Conservation (phyloP, 495 filamentous ascomycete species). For the Annulohypoxylon stygium region DNA sequence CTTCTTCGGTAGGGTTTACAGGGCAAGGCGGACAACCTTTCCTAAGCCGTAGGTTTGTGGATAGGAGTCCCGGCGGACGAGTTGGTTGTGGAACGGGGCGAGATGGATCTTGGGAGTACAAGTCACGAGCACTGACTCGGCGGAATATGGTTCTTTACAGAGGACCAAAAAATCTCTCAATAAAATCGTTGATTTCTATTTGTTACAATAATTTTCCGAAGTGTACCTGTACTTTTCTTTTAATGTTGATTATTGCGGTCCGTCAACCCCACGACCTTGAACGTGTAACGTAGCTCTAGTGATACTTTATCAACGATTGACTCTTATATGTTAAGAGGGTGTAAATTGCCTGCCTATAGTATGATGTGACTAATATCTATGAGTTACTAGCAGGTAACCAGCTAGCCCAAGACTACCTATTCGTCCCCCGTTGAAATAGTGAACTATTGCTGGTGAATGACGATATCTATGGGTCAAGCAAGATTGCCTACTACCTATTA, state of each 20-base stretch:
- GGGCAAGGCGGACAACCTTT: conserved; percentile 4
- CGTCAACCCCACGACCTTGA: neutral
- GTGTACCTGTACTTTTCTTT: conserved; percentile 17
- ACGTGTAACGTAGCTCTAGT: neutral
- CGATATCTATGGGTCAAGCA: neutral
- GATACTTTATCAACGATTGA: neutral
- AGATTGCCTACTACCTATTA: no score
- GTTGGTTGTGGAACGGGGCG: conserved; percentile 12
- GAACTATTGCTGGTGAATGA: neutral
- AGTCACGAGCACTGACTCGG: conserved; percentile 20
- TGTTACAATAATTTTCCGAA: conserved; percentile 18
- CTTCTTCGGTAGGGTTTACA: conserved; percentile 18
- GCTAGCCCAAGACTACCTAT: neutral
- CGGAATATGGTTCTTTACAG: conserved; percentile 24
- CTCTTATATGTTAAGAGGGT: neutral
- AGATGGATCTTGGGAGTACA: conserved; percentile 20
- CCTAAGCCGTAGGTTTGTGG: conserved; percentile 27
- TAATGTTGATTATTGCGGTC: neutral
- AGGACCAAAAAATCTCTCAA: conserved; percentile 28
- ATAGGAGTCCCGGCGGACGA: conserved; percentile 33
- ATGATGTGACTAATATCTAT: neutral
- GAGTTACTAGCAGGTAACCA: neutral
- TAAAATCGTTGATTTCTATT: conserved; percentile 31
- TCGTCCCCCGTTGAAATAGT: neutral
- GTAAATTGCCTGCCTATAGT: neutral